These are phyloP conservation scores for Fusarium succisae DNA, from an alignment of 2,329 filamentous ascomycete species.

Conservation along the genomic window DNA sequence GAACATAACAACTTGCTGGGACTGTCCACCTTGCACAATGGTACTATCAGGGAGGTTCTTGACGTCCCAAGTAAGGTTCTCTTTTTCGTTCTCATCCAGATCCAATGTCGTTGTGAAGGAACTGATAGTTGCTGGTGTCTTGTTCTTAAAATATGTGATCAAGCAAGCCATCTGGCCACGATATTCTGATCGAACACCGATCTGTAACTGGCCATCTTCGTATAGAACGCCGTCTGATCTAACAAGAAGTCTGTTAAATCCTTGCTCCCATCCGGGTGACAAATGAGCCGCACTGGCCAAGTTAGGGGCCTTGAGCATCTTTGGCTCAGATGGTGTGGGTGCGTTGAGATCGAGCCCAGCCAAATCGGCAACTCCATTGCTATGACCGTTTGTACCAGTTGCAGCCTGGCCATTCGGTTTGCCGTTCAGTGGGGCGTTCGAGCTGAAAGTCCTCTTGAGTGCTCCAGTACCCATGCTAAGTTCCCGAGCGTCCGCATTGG, in stretches of 20 bases:
- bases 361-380: slow-evolving; percentile 71
- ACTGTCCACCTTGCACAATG: slow-evolving; percentile 78
- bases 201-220: slow-evolving; percentile 92
- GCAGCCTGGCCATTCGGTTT: slow-evolving; percentile 54
- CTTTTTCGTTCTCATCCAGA: slow-evolving; percentile 73
- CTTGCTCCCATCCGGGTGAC: slow-evolving; percentile 92
- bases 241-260: slow-evolving; percentile 85
- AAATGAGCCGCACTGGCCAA: slow-evolving; percentile 91
- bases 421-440: slow-evolving; percentile 60
- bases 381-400: slow-evolving; percentile 61
- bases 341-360: slow-evolving; percentile 82
- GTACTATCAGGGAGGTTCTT: slow-evolving; percentile 89
- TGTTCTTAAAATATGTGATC: slow-evolving; percentile 96
- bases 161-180: slow-evolving; percentile 94
- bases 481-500: slow-evolving; percentile 83
- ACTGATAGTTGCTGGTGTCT: slow-evolving; percentile 82
- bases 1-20: slow-evolving; percentile 94
- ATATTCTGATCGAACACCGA: slow-evolving; percentile 93
- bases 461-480: slow-evolving; percentile 82
- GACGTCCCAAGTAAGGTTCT: slow-evolving; percentile 81
- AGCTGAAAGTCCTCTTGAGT: slow-evolving; percentile 86
- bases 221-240: slow-evolving; percentile 88
- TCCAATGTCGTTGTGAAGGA: slow-evolving; percentile 96
- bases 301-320: slow-evolving; percentile 76
- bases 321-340: slow-evolving; percentile 64